Evolutionary conservation across 2,329 filamentous ascomycete species (phyloP).

Genomic region (Aspergillus luchuensis): DNA sequence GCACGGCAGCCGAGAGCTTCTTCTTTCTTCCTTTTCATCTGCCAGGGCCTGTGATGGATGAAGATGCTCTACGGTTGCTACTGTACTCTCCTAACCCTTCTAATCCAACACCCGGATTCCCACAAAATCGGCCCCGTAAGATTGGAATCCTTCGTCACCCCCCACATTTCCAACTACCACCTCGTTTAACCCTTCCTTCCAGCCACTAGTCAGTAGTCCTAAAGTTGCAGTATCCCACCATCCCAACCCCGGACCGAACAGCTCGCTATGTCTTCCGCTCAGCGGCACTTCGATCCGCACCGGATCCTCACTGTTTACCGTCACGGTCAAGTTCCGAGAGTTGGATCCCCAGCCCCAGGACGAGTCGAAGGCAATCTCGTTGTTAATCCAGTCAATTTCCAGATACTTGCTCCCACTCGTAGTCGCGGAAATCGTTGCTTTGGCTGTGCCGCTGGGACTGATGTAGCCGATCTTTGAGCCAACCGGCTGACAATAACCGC

Average conservation of each 20-base stretch:
- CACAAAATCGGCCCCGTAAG: constrained; percentile 41
- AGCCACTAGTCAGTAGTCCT: constrained; percentile 50
- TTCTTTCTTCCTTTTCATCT: no score
- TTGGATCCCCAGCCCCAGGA: constrained; percentile 52
- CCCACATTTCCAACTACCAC: constrained; percentile 38
- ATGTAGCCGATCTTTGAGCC: constrained; percentile 49
- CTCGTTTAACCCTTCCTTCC: constrained; percentile 45
- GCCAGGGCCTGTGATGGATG: no score
- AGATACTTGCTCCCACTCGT: constrained; percentile 43
- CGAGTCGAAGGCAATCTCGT: constrained; percentile 50
- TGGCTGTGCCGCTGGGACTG: constrained; percentile 32
- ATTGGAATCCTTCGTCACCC: constrained; percentile 28
- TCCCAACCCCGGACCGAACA: constrained; percentile 47
- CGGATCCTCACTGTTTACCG: constrained; percentile 47
- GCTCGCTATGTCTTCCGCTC: constrained; percentile 38
- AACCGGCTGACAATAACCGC: constrained; percentile 46
- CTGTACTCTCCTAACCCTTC: background rate
- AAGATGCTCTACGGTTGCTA: no score
- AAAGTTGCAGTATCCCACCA: constrained; percentile 55
- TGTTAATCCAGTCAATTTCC: constrained; percentile 56
- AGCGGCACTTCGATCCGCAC: constrained; percentile 56
- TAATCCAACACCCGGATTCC: constrained; percentile 35
- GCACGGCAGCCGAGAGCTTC: no score
- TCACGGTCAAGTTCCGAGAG: constrained; percentile 53
- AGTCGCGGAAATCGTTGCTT: constrained; percentile 39